Conservation (phyloP, 2,329 filamentous ascomycete genomes). For the Cladophialophora bantiana region DNA sequence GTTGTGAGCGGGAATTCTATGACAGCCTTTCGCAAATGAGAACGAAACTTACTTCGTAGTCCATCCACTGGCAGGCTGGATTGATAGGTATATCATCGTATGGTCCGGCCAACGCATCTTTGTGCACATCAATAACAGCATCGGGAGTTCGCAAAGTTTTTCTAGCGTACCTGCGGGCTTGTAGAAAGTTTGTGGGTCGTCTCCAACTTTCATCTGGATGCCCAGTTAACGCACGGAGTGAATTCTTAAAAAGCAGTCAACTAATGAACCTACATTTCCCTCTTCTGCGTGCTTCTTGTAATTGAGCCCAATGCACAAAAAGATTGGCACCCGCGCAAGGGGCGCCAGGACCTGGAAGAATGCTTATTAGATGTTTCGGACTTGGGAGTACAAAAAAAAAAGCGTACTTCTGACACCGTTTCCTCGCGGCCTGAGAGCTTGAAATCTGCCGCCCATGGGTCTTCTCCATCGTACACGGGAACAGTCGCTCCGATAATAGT, state of each 20-base stretch:
- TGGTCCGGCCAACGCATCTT: slow-evolving; percentile 43
- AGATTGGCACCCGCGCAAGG: background rate
- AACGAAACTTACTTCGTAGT: slow-evolving; percentile 16
- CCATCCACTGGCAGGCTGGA: background rate
- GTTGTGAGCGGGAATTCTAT: background rate
- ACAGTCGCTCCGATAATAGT: background rate
- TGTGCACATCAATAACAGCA: background rate
- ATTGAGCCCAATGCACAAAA: slow-evolving; percentile 14
- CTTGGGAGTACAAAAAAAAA: too few species aligned
- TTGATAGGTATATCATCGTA: slow-evolving; percentile 39
- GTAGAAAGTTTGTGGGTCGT: too few species aligned
- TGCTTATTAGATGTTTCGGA: too few species aligned
- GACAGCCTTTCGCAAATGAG: background rate
- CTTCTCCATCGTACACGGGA: background rate
- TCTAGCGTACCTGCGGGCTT: too few species aligned
- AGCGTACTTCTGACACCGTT: background rate
- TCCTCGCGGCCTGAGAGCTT: background rate
- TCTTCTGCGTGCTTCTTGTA: slow-evolving; percentile 14
- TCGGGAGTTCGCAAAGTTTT: background rate
- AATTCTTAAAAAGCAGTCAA: background rate
- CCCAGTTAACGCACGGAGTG: background rate
- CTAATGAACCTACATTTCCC: background rate
- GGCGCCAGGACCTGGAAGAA: background rate
- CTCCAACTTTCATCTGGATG: slow-evolving; percentile 48
- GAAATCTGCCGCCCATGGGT: background rate